Base-by-base conservation (phyloP, 441 rosid genomes). In the Cnidoscolus chayamansa region DNA sequence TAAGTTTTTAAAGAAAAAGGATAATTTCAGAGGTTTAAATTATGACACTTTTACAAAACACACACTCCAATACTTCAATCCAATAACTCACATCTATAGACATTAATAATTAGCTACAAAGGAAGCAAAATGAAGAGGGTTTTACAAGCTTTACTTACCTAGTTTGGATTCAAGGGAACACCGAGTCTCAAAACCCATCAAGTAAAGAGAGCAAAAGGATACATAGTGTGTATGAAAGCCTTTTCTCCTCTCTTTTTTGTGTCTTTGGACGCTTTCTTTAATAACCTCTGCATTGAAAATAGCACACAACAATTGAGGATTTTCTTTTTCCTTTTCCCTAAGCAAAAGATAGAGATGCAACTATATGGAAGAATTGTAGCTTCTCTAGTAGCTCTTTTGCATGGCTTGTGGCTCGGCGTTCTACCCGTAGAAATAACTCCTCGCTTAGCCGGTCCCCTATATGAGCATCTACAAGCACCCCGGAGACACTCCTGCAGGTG, bases 391-490 rank as follows among this genome's bases (percentile, higher is more conserved):
- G 78, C 77, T 92, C 98, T 60, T 87, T 90, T 10, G 97, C 98
- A 74, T 85, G 89, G 77, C 48, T 76, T 5, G 84, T 68, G 65
- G 80, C 98, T 37, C 91, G 91, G n/a, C 61, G 80, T 79, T 82
- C 90, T 40, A 89, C 89, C 51, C 93, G 75, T 30, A 63, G 63
- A 72, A 94, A 94, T 68, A 94, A 77, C 84, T 88, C 87, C 64
- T 89, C 88, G 51, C 97, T 85, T 3, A 90, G 90, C 79, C 75
- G 74, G 7, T 94, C 94, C 0, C 98, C 98, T 1, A 92, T 86
- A 75, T 94, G 98, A 67, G 96, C 97, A 50, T 94, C 98, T 0
- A 94, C 97, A 0, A 94, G 87, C 49, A 94, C 98, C 7, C 95
- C 98, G 0, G 94, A 84, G 16, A 90, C 89, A 30, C 95, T 94